A percentile compares a stretch with the other conserved stretches of the same genome.
Evolutionary conservation across 495 filamentous ascomycete genomes (phyloP).

Genomic region (Aspergillus homomorphus): DNA sequence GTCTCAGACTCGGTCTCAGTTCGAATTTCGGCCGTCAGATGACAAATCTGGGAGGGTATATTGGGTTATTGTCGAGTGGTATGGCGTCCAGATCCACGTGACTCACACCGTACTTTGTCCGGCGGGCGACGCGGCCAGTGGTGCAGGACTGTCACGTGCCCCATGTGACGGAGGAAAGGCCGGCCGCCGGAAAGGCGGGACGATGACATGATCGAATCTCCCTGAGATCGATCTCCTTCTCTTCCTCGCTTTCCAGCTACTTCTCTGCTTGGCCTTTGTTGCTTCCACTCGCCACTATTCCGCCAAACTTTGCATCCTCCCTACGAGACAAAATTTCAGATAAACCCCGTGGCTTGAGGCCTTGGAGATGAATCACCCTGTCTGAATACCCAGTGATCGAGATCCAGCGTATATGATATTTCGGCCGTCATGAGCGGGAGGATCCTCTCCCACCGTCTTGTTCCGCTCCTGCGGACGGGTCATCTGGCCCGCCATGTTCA

Average conservation of each 20-base stretch:
- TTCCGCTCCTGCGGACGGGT: conserved; percentile 60
- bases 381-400: conserved; percentile 4
- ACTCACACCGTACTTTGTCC: conserved; percentile 27
- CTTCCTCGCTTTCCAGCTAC: too few species aligned
- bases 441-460: conserved; percentile 70
- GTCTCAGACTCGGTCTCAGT: too few species aligned
- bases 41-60: not conserved
- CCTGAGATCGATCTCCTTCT: conserved; percentile 1
- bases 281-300: too few species aligned
- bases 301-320: too few species aligned
- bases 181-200: too few species aligned
- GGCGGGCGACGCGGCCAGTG: conserved; percentile 34
- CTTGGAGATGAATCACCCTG: not conserved
- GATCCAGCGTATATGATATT: conserved; percentile 39
- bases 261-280: too few species aligned
- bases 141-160: conserved; percentile 34
- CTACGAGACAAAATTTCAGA: too few species aligned
- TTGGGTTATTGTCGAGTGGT: conserved; percentile 1
- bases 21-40: not conserved
- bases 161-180: not conserved
- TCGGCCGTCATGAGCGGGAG: conserved; percentile 71
- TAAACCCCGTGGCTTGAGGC: too few species aligned
- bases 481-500: conserved; percentile 64
- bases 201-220: too few species aligned
- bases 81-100: conserved; percentile 26